Evolutionary conservation across 345 rosid species (phyloP), one percentile per base, ranked within the genome.

Genomic region (Aquilaria malaccensis): DNA sequence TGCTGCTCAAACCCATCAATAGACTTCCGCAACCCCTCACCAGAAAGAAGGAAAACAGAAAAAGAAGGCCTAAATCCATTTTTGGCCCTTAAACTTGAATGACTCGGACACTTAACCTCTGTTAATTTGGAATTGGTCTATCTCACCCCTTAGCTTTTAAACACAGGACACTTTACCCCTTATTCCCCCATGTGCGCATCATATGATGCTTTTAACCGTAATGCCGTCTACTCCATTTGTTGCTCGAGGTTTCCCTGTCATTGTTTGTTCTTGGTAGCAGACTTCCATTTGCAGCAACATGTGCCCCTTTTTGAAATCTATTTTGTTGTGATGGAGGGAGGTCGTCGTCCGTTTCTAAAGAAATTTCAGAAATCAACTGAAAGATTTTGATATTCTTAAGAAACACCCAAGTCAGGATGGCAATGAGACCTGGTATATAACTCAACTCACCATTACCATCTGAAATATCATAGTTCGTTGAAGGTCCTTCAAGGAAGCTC

Each of bases 311-410:
- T 68, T 83, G 99, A 74, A 78, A 95, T 81, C 95, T 85, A 74
- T 79, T 83, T 77, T 82, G 95, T 72, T 85, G 97, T 22, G 96
- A 72, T 52, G 99, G 97, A 75, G 97, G 99, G 50, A 94, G 85
- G 72, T 86, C 99, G 72, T 91, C 99, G 75, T 91, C 99, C 13
- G 99, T 91, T 70, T 96, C 99, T 95, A 80, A 70, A 78, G 64
- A 67, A 50, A 32, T 60, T 60, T 61, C 70, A 45, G 52, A 66
- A 11, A 22, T 56, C 48, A 54, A 22, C 22, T 22, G 22, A 22
- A 22, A 22, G 22, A 13, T 30, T 51, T 57, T 45, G 9, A 54
- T 7, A 59, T 55, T 37, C 33, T 59, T 10, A 4, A 12, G 47
- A 50, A 5, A 32, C 55, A 50, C 5, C 9, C 31, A 11, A 33